Evolutionary conservation across 345 rosid genomes (phyloP).

Genomic region (Odontarrhena argentea): DNA sequence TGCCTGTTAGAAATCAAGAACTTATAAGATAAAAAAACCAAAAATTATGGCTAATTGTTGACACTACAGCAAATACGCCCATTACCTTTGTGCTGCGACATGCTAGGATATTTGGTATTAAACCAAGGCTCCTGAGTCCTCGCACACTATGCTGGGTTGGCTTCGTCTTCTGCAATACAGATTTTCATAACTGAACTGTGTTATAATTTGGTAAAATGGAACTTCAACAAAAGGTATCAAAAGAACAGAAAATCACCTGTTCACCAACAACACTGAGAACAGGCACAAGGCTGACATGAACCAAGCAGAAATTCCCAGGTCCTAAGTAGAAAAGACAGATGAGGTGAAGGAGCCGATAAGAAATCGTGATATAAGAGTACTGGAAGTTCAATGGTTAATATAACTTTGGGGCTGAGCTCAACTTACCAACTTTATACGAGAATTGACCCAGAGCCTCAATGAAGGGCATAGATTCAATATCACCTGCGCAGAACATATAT

Average conservation of each 20-base stretch:
- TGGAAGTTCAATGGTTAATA: not conserved
- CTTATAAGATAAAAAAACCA: conserved; percentile 19
- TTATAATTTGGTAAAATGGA: not conserved
- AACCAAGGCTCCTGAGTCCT: conserved; percentile 86
- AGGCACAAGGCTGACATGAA: conserved; percentile 99
- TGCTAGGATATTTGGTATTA: conserved; percentile 88
- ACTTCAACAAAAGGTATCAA: conserved; percentile 8
- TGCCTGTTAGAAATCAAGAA: conserved; percentile 52
- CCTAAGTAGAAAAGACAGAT: conserved; percentile 53
- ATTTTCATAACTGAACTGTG: conserved; percentile 4
- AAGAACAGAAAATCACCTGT: conserved; percentile 56
- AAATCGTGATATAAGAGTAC: conserved; percentile 1
- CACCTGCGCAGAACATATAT: conserved; percentile 58
- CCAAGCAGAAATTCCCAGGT: conserved; percentile 87
- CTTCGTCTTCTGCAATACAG: conserved; percentile 75
- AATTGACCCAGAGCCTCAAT: conserved; percentile 97
- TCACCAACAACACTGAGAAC: conserved; percentile 96
- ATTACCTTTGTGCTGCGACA: conserved; percentile 91
- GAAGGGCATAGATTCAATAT: conserved; percentile 96
- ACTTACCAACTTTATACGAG: conserved; percentile 88
- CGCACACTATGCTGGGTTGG: conserved; percentile 98
- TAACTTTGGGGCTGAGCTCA: conserved; percentile 5
- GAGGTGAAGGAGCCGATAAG: not conserved
- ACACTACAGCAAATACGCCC: conserved; percentile 7
- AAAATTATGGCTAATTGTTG: not conserved